These are phyloP conservation scores for Marasmius tenuissimus DNA, from an alignment of 1,284 basidiomycete genomes.

Conservation along the genomic window DNA sequence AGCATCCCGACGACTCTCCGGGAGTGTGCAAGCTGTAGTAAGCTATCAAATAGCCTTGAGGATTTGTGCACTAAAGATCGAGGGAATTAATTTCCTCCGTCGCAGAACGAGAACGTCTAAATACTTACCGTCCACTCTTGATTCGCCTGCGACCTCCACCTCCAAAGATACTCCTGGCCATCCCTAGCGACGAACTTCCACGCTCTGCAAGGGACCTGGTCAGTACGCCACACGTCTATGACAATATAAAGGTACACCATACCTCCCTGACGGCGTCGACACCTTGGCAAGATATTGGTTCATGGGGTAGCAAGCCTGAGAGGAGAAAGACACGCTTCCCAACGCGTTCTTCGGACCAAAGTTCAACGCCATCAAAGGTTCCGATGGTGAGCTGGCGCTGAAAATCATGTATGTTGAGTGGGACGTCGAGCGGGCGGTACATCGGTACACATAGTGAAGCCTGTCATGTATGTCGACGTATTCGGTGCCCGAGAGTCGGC, in stretches of 20 bases:
- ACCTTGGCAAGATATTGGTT: slow-evolving; percentile 47
- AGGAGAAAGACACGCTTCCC: slow-evolving; percentile 48
- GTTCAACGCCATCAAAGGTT: slow-evolving; percentile 40
- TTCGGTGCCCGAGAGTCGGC: slow-evolving; percentile 49
- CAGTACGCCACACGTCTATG: neutral
- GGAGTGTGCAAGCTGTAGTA: slow-evolving; percentile 56
- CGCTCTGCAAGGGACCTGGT: slow-evolving; percentile 18
- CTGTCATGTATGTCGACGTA: slow-evolving; percentile 65
- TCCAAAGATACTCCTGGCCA: slow-evolving; percentile 60
- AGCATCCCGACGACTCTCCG: slow-evolving; percentile 61
- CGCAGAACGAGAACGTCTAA: neutral
- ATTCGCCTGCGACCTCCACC: slow-evolving; percentile 40
- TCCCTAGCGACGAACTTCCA: slow-evolving; percentile 59
- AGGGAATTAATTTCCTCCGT: neutral
- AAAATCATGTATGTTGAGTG: slow-evolving; percentile 54
- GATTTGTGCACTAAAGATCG: slow-evolving; percentile 49
- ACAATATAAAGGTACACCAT: slow-evolving; percentile 9
- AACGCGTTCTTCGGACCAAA: slow-evolving; percentile 51
- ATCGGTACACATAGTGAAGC: slow-evolving; percentile 47
- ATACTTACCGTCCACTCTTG: slow-evolving; percentile 62
- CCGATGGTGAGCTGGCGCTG: slow-evolving; percentile 34
- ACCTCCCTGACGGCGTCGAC: slow-evolving; percentile 38
- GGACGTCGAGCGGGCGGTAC: slow-evolving; percentile 40
- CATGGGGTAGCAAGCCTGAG: slow-evolving; percentile 44
- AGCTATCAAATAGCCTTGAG: slow-evolving; percentile 50